A percentile compares a stretch with the other conserved stretches of the same genome.
Conservation (phyloP, 306 rosid species). For the Vigna mungo region DNA sequence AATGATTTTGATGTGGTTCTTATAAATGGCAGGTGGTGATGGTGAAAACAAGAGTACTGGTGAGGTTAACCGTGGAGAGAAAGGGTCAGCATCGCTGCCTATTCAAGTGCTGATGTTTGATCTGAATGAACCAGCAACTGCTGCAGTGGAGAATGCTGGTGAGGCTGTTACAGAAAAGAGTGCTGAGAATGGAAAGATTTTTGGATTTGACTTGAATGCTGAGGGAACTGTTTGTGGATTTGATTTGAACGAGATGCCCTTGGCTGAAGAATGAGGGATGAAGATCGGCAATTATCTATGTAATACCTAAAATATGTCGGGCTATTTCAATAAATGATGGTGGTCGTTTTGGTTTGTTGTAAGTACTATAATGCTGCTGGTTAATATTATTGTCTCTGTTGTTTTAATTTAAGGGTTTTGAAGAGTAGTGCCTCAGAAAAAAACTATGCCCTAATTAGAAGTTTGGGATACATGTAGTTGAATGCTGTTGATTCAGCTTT, state of each 20-base stretch:
- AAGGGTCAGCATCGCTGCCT: neutral
- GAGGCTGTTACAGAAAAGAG: neutral
- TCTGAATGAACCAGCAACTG: constrained; percentile 13
- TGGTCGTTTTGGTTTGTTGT: neutral
- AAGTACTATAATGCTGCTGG: no score
- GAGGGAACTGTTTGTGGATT: neutral
- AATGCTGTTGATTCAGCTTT: neutral
- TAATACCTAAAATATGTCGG: neutral
- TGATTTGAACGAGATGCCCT: constrained; percentile 6
- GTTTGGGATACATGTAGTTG: neutral
- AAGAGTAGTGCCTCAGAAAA: neutral
- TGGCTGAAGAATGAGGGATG: neutral
- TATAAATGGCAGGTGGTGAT: constrained; percentile 7
- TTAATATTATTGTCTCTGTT: neutral
- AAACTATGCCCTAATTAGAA: neutral
- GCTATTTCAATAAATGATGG: neutral
- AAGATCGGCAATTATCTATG: neutral
- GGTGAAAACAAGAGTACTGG: neutral
- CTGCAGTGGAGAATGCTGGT: neutral
- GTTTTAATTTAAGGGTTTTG: neutral
- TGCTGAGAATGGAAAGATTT: neutral
- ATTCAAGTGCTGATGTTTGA: neutral
- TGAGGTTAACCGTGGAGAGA: neutral
- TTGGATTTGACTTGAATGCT: neutral
- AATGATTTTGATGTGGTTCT: neutral